These are phyloP conservation scores for Trametes cinnabarina DNA, from an alignment of 768 basidiomycete genomes.

Conservation along the genomic window DNA sequence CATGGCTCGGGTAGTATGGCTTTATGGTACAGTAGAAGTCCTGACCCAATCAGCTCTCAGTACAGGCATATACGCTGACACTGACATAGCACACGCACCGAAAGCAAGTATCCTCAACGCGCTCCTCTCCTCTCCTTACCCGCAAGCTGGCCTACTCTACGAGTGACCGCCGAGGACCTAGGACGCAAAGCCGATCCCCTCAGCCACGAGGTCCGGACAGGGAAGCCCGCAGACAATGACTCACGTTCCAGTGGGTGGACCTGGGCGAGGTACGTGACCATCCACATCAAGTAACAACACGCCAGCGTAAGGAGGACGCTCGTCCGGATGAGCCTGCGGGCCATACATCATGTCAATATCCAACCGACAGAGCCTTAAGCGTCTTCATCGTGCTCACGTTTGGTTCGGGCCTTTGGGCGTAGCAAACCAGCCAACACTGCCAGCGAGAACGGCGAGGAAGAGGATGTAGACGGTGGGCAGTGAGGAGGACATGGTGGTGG, in stretches of 20 bases:
- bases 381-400: conserved; percentile 55
- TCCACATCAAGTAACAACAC: conserved; percentile 95
- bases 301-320: conserved; percentile 72
- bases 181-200: background rate
- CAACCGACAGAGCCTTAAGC: background rate
- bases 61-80: background rate
- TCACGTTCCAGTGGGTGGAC: conserved; percentile 85
- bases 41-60: background rate
- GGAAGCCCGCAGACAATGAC: background rate
- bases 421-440: conserved; percentile 61
- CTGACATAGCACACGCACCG: conserved; percentile 4
- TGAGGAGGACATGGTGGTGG: conserved; percentile 57
- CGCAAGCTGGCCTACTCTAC: background rate
- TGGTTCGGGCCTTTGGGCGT: conserved; percentile 88
- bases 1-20: background rate
- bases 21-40: conserved; percentile 1
- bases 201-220: background rate
- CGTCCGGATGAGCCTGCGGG: conserved; percentile 82
- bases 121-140: background rate
- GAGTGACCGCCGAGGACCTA: conserved; percentile 13
- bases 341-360: background rate
- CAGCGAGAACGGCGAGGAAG: conserved; percentile 61
- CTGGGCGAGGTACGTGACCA: conserved; percentile 95
- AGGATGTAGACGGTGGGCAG: conserved; percentile 70
- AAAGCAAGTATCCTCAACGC: background rate